These are phyloP conservation scores for Gomphus sp. DNA, from an alignment of 1,284 basidiomycete species.

Conservation along the genomic window DNA sequence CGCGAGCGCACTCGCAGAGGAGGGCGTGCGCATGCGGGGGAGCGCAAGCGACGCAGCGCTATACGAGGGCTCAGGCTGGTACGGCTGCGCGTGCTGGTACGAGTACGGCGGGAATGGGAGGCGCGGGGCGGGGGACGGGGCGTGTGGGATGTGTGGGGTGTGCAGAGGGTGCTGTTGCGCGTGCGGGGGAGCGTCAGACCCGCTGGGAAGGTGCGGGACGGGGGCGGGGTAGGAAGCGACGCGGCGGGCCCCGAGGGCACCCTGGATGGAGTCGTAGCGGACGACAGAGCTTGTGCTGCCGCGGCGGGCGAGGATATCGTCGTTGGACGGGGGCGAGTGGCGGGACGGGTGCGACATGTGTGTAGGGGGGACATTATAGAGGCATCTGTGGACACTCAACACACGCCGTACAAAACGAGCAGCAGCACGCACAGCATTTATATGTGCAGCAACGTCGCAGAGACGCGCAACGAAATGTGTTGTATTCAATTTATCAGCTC, in stretches of 20 bases:
- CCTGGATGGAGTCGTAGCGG: constrained; percentile 3
- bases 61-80: constrained; percentile 30
- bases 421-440: too few relatives aligned
- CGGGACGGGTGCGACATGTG: too few relatives aligned
- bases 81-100: too few relatives aligned
- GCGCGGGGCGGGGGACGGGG: too few relatives aligned
- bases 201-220: neutral
- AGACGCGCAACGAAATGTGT: too few relatives aligned
- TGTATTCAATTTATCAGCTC: too few relatives aligned
- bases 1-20: constrained; percentile 21
- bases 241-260: neutral
- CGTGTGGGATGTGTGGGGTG: constrained; percentile 53
- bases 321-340: neutral
- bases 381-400: too few relatives aligned
- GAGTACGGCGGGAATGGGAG: too few relatives aligned
- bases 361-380: too few relatives aligned
- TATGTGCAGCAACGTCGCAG: too few relatives aligned
- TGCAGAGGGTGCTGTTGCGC: constrained; percentile 37
- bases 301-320: too few relatives aligned
- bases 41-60: constrained; percentile 28
- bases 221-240: constrained; percentile 3
- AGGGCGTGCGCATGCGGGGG: constrained; percentile 28
- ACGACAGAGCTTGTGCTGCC: neutral
- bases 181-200: neutral
- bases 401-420: too few relatives aligned